Base-by-base conservation (phyloP, 2,329 filamentous ascomycete genomes). In the Xylaria sp. region DNA sequence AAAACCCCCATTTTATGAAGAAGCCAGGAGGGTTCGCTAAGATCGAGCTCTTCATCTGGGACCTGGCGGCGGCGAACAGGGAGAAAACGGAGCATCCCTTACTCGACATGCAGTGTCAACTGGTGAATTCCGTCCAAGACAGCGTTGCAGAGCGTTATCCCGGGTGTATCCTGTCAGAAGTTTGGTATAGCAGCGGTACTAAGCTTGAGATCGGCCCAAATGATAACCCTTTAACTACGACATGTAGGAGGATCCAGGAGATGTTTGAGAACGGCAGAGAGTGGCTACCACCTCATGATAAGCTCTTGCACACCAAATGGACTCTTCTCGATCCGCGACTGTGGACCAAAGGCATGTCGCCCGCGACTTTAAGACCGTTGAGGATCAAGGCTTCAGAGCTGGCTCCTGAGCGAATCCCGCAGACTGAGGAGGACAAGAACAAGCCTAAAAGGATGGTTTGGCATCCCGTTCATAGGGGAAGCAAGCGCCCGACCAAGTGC, bases 11-110 rank as follows among this genome's bases (percentile, higher is more conserved):
- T 17, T n/a, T 38, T 58, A 14, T 8, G 0, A 70, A 4, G 21
- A 66, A n/a, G 3, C 25, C 1, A 25, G 17, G 8, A 25, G 17
- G 8, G 17, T 71, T 0, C 80, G 75, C 70, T 65, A 1, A 0
- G 53, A 76, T 78, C 2, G 84, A 87, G 66, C 67, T 88, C 12
- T 74, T 87, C 5, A 83, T 88, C 40, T 87, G 84, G 84, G 85
- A 87, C 64, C 60, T 75, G 1, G 66, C 71, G 1, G 74, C 76
- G 7, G 66, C 62, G 1, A 65, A 71, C 1, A 74, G 70, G 25
- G 60, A 64, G n/a, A 38, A 28, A 37, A 33, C 43, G 17, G 17
- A 66, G 55, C 25, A 53, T 23, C 11, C 46, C 2, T 75, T 87
- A 2, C 74, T 77, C 2, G 70, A 76, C 19, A 80, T 81, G 53